Conservation (phyloP, 768 basidiomycete species). For the Auriscalpium vulgare region DNA sequence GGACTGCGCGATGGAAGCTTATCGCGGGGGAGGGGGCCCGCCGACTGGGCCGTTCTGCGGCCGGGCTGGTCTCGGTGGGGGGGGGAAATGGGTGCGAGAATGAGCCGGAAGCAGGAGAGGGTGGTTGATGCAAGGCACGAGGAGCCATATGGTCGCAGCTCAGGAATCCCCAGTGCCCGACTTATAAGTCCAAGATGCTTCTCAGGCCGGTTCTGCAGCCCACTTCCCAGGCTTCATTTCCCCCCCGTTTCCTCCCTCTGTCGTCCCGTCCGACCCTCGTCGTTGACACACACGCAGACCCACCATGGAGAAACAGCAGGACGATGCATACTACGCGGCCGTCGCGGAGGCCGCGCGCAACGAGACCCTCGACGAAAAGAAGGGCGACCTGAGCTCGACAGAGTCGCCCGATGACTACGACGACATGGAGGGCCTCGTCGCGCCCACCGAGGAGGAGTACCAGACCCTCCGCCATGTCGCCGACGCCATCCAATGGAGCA, state of each 20-base stretch:
- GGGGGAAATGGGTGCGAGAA: too few relatives aligned
- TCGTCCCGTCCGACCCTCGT: not conserved
- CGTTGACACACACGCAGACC: not conserved
- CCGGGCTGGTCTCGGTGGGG: too few relatives aligned
- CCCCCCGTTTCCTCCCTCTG: not conserved
- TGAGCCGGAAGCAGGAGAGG: too few relatives aligned
- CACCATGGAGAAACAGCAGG: constrained; percentile 11
- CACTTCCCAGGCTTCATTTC: not conserved
- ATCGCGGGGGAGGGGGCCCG: too few relatives aligned
- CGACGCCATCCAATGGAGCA: constrained; percentile 16
- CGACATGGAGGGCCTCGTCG: constrained; percentile 5
- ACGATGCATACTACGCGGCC: constrained; percentile 4
- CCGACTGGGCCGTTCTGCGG: too few relatives aligned
- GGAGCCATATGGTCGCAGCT: too few relatives aligned
- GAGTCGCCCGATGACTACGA: not conserved
- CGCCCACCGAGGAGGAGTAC: constrained; percentile 18
- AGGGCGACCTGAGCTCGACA: not conserved
- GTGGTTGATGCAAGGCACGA: too few relatives aligned
- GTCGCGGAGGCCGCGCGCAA: not conserved
- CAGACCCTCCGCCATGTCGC: constrained; percentile 17
- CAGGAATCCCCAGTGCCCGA: too few relatives aligned
- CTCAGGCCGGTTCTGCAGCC: too few relatives aligned
- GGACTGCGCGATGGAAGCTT: too few relatives aligned
- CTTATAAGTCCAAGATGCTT: too few relatives aligned
- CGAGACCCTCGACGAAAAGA: not conserved